phyloP scores from a whole-genome alignment of 2,329 filamentous ascomycete genomes.

The Diaporthe sp. region DNA sequence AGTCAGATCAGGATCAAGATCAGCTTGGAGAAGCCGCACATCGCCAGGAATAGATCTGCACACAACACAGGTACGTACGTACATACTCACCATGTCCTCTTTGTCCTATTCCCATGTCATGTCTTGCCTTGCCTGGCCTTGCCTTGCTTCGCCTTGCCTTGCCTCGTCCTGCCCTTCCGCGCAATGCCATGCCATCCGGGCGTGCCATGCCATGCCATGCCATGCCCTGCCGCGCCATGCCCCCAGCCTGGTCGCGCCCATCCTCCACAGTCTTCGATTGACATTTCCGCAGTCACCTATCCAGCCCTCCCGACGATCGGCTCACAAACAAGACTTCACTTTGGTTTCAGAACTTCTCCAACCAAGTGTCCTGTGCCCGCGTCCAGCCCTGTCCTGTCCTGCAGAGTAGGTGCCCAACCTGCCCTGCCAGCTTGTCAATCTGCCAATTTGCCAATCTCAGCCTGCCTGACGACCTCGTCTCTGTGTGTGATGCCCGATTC shows the following conservation, averaged over 20 bases:
- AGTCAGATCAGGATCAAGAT: conserved; percentile 17
- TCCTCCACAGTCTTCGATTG: conserved; percentile 15
- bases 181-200: not conserved
- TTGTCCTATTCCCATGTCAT: not conserved
- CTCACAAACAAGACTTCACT: conserved; percentile 26
- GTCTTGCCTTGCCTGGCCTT: not conserved
- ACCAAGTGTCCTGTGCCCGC: conserved; percentile 10
- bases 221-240: not conserved
- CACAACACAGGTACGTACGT: conserved; percentile 34
- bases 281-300: conserved; percentile 12
- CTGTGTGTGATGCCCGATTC: conserved; percentile 1
- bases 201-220: conserved; percentile 1
- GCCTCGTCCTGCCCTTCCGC: not conserved
- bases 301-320: conserved; percentile 27
- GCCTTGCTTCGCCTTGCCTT: not conserved
- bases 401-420: conserved; percentile 1
- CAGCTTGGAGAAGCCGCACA: conserved; percentile 38
- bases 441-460: conserved; percentile 18
- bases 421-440: not conserved
- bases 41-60: conserved; percentile 23
- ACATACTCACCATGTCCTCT: not conserved
- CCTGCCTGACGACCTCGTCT: conserved; percentile 13
- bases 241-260: conserved; percentile 17
- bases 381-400: conserved; percentile 1
- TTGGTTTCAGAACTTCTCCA: conserved; percentile 1